Percentiles rank a stretch among this genome's conserved stretches.
Conservation (phyloP, 257 asterid species). For the Fraxinus excelsior region DNA sequence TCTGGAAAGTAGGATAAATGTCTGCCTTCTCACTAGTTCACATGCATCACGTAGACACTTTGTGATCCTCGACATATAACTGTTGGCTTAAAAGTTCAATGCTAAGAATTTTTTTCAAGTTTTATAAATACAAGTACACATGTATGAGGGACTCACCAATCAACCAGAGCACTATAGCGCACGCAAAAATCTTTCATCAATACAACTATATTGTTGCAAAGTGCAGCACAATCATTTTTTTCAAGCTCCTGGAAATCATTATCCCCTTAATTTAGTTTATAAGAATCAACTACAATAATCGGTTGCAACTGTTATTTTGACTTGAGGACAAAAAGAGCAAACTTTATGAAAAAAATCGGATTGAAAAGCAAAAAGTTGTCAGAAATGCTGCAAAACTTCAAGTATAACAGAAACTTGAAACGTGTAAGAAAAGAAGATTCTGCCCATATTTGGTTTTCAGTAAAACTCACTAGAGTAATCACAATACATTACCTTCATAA, state of each 20-base stretch:
- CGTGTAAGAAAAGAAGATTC: too few species aligned
- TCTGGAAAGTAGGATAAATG: slow-evolving; percentile 83
- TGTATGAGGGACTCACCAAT: slow-evolving; percentile 58
- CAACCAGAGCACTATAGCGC: slow-evolving; percentile 89
- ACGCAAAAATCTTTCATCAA: slow-evolving; percentile 97
- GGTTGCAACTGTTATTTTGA: neutral
- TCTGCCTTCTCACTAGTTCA: slow-evolving; percentile 90
- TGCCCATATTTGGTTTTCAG: too few species aligned
- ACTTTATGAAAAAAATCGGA: too few species aligned
- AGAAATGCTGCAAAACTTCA: too few species aligned
- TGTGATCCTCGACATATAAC: slow-evolving; percentile 85
- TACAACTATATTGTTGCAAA: slow-evolving; percentile 82
- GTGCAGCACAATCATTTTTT: slow-evolving; percentile 77
- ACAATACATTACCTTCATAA: too few species aligned
- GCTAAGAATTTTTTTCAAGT: slow-evolving; percentile 10
- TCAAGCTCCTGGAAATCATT: slow-evolving; percentile 73
- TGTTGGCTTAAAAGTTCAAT: slow-evolving; percentile 28
- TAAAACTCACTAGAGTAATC: too few species aligned
- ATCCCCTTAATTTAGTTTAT: slow-evolving; percentile 1
- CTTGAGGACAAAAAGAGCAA: too few species aligned
- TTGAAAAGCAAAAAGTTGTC: too few species aligned
- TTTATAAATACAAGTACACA: slow-evolving; percentile 2
- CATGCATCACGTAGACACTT: slow-evolving; percentile 90
- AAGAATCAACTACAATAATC: neutral
- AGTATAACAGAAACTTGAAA: too few species aligned